Percentiles rank a stretch among this genome's conserved stretches.
These are phyloP conservation scores for Melocanna baccifera DNA, from an alignment of 176 grass and related monocot genomes.

Conservation along the genomic window DNA sequence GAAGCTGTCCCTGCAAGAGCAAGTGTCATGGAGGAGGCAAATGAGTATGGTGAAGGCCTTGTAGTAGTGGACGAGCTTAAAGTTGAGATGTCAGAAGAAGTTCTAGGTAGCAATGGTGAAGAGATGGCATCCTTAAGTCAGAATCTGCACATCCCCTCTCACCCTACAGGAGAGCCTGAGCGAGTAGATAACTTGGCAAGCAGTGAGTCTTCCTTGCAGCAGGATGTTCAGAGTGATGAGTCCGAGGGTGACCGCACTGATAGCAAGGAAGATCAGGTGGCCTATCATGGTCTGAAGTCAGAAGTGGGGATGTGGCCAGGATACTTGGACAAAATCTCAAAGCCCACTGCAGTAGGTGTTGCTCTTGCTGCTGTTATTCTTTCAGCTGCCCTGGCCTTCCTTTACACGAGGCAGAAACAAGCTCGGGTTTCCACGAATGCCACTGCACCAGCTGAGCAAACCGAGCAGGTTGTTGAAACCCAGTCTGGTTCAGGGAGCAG, in stretches of 20 bases:
- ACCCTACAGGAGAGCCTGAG: conserved; percentile 8
- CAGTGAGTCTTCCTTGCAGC: not conserved
- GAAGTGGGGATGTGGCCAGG: conserved; percentile 10
- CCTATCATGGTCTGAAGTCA: not conserved
- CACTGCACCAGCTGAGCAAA: conserved; percentile 11
- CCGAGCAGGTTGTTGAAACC: not conserved
- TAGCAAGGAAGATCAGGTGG: conserved; percentile 19
- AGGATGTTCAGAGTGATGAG: conserved; percentile 27
- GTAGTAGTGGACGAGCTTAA: conserved; percentile 12
- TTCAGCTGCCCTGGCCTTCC: conserved; percentile 16
- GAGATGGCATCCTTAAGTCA: not conserved
- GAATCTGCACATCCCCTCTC: not conserved
- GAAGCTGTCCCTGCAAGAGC: not conserved
- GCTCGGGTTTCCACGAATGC: not conserved
- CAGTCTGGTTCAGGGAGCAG: conserved; percentile 61
- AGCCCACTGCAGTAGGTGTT: conserved; percentile 19
- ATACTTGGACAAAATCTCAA: conserved; percentile 24
- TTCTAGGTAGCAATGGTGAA: conserved; percentile 10
- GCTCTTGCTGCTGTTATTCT: conserved; percentile 36
- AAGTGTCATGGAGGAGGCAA: not conserved
- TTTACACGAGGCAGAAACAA: conserved; percentile 44
- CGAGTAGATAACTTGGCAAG: conserved; percentile 2
- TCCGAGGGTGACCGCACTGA: not conserved
- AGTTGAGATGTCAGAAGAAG: conserved; percentile 27
- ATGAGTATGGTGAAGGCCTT: not conserved